A percentile compares a stretch with the other conserved stretches of the same genome.
Evolutionary conservation across 2,329 filamentous ascomycete genomes (phyloP).

Genomic region (Aureobasidium uvarum): DNA sequence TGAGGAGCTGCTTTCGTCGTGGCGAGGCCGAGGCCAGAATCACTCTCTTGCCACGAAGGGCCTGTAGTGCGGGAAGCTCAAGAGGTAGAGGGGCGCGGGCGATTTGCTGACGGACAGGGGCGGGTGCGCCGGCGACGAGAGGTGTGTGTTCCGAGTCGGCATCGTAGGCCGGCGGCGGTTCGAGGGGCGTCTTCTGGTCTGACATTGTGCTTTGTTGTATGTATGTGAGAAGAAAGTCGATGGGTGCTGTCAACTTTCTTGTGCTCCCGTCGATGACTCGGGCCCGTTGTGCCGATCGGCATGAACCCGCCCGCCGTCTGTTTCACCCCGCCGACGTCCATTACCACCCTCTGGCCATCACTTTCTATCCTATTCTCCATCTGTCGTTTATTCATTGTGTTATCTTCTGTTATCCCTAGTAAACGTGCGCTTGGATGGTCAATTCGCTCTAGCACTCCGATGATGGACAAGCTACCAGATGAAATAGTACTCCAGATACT

Average conservation of each 20-base stretch:
- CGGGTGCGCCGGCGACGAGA: slow-evolving; percentile 29
- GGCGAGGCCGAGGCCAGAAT: slow-evolving; percentile 91
- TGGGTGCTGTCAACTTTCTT: slow-evolving; percentile 2
- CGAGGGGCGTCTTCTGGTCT: slow-evolving; percentile 40
- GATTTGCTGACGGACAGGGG: slow-evolving; percentile 33
- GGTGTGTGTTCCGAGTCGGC: slow-evolving; percentile 33
- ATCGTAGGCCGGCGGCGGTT: slow-evolving; percentile 49
- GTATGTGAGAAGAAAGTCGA: not conserved
- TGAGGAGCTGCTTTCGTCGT: slow-evolving; percentile 75
- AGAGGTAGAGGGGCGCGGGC: slow-evolving; percentile 63
- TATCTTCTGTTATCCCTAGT: not conserved
- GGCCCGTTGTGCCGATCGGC: slow-evolving; percentile 1
- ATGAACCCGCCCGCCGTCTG: not conserved
- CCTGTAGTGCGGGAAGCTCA: slow-evolving; percentile 72
- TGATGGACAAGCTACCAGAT: slow-evolving; percentile 34
- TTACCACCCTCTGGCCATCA: not conserved
- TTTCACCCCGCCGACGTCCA: slow-evolving; percentile 3
- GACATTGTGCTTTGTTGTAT: slow-evolving; percentile 21
- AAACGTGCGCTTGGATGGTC: not conserved
- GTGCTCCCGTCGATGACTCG: slow-evolving; percentile 5
- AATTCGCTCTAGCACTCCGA: not conserved
- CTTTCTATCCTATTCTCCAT: not conserved
- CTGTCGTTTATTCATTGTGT: not conserved
- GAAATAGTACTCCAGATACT: slow-evolving; percentile 48
- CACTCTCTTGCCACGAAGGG: slow-evolving; percentile 74